phyloP scores from a whole-genome alignment of 1,284 basidiomycete genomes.

The Somion occarium region DNA sequence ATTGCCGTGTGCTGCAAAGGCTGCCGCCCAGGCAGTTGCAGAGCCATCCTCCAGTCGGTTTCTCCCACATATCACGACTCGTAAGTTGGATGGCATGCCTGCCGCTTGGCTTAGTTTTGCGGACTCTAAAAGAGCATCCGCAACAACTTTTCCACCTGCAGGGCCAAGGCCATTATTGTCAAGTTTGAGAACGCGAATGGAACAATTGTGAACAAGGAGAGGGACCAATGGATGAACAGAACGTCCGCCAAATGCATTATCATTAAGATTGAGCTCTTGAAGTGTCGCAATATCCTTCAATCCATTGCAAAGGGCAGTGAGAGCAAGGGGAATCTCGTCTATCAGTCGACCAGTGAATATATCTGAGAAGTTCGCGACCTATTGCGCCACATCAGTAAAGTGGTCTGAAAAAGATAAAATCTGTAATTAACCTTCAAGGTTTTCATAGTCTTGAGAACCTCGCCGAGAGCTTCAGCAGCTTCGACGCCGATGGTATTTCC shows the following conservation, averaged over 20 bases:
- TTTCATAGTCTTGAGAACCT: constrained; percentile 70
- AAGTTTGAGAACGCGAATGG: constrained; percentile 81
- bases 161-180: constrained; percentile 99
- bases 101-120: constrained; percentile 66
- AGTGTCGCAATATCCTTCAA: constrained; percentile 79
- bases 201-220: constrained; percentile 78
- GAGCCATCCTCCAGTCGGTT: constrained; percentile 94
- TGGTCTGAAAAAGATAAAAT: constrained; percentile 1
- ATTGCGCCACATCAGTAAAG: constrained; percentile 4
- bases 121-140: constrained; percentile 78
- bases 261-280: constrained; percentile 86
- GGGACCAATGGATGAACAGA: constrained; percentile 94
- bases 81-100: constrained; percentile 68
- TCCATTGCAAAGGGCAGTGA: constrained; percentile 85
- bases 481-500: constrained; percentile 97
- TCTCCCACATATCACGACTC: constrained; percentile 87
- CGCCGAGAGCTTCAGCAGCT: constrained; percentile 83
- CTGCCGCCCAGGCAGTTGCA: constrained; percentile 80
- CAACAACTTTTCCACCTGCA: constrained; percentile 82
- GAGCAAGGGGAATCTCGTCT: constrained; percentile 89
- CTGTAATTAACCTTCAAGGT: constrained; percentile 54
- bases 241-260: constrained; percentile 96
- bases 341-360: constrained; percentile 98
- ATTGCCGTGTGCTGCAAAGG: constrained; percentile 81
- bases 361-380: constrained; percentile 96